Base-by-base conservation (phyloP, 2,329 filamentous ascomycete genomes). In the Neonectria neomacrospora region DNA sequence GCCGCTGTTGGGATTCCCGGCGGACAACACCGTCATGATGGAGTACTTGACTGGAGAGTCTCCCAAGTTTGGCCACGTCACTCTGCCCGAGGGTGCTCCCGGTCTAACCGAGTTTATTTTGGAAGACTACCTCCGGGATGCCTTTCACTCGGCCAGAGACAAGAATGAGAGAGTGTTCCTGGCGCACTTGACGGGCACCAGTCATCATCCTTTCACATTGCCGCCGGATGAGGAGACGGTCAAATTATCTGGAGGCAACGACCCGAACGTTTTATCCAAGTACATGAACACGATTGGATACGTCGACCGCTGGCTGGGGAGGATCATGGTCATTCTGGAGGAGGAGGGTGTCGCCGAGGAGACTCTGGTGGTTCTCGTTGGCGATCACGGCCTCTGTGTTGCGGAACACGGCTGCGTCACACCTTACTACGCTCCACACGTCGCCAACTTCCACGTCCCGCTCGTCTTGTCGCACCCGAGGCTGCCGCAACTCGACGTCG, bases 131-230 rank as follows among this genome's bases (percentile, higher is more conserved):
- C 62, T 76, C 12, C 67, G 70, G 3, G 72, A 76, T 42, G 66
- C 67, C 6, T 74, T 77, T 34, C 51, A 45, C 5, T 61, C 65
- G 2, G 74, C 75, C 26, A 70, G 68, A 47, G 52, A 71, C 42
- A 72, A 73, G 14, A 67, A 75, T 14, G 69, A 76, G 54, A 67
- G 75, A 6, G 50, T 77, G 1, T 77, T 77, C 30, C 62, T 77
- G 14, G 69, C 73, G 1, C 76, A 77, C 52, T 54, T 78, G 1
- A 78, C 76, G 3, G 74, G 74, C 51, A 75, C 73, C 8, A 71
- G 22, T 20, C 42, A 47, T 23, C 23, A 23, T 20, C 45, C 45
- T 6, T 48, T 48, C 26, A n/a, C 5, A 26, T 1, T 48, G 9
- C 45, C 45, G 9, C n/a, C 8, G 1, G n/a, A 32, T 12, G 16